These are phyloP conservation scores for Nigrospora sphaerica DNA, from an alignment of 2,329 filamentous ascomycete genomes.

Conservation along the genomic window DNA sequence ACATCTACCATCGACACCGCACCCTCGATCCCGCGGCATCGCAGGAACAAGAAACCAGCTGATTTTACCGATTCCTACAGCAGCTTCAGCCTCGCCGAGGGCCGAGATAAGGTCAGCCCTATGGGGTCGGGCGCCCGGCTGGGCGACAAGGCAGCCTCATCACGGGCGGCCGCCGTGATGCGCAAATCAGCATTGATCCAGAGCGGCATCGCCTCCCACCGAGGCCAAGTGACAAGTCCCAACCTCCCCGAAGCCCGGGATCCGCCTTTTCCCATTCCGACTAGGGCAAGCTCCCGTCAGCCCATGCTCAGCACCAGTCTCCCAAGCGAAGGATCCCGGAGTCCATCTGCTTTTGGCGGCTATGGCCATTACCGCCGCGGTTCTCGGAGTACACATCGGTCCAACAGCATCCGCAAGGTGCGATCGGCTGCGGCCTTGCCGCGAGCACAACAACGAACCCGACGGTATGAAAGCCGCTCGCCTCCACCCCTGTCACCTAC, in stretches of 20 bases:
- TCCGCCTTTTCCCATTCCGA: constrained; percentile 89
- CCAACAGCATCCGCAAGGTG: constrained; percentile 69
- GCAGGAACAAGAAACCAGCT: constrained; percentile 23
- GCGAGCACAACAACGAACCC: constrained; percentile 36
- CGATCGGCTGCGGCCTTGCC: constrained; percentile 74
- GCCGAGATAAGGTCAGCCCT: constrained; percentile 15
- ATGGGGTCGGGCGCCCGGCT: constrained; percentile 25
- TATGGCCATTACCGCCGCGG: constrained; percentile 49
- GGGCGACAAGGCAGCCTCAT: constrained; percentile 32
- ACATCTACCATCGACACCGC: constrained; percentile 34
- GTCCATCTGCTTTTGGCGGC: constrained; percentile 57
- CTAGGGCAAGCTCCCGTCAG: constrained; percentile 77
- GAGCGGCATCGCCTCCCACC: constrained; percentile 66
- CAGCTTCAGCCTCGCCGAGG: constrained; percentile 29
- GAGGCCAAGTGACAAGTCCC: constrained; percentile 56
- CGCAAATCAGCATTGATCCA: constrained; percentile 75
- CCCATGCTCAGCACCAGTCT: constrained; percentile 58
- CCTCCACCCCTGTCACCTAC: constrained; percentile 61
- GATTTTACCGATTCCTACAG: constrained; percentile 36
- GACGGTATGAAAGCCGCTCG: constrained; percentile 49
- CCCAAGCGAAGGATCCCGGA: constrained; percentile 66
- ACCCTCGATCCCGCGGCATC: constrained; percentile 10
- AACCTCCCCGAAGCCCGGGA: constrained; percentile 52
- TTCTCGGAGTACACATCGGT: constrained; percentile 40
- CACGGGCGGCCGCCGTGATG: constrained; percentile 50